Conservation (phyloP, 2,329 filamentous ascomycete species). For the Ilyonectria sp. region DNA sequence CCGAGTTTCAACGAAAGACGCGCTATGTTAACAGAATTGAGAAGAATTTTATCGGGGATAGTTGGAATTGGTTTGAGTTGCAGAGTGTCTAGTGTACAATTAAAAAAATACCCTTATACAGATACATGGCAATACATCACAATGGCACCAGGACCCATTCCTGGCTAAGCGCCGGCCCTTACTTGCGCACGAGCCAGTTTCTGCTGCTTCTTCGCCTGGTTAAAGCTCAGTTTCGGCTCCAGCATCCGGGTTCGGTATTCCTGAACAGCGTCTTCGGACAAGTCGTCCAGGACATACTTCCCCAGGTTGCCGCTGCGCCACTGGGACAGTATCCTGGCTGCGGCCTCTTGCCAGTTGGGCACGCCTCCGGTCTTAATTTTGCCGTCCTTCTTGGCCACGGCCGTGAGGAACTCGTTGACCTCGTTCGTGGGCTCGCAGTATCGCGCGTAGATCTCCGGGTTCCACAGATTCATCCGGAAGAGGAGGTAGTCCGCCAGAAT, state of each 20-base stretch:
- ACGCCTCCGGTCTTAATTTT: constrained; percentile 81
- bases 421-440: constrained; percentile 87
- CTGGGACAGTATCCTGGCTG: constrained; percentile 84
- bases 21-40: constrained; percentile 24
- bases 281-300: constrained; percentile 83
- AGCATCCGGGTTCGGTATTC: constrained; percentile 62
- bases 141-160: constrained; percentile 4
- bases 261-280: constrained; percentile 72
- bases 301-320: constrained; percentile 87
- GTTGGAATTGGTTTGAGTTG: constrained; percentile 26
- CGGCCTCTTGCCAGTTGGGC: constrained; percentile 80
- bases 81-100: constrained; percentile 40
- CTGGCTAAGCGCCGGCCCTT: constrained; percentile 44
- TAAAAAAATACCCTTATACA: constrained; percentile 35
- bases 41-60: constrained; percentile 9
- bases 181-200: constrained; percentile 71
- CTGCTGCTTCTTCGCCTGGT: constrained; percentile 77
- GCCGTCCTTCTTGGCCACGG: constrained; percentile 81
- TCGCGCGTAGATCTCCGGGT: constrained; percentile 72
- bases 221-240: constrained; percentile 72
- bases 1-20: constrained; percentile 28
- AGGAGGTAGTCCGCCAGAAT: constrained; percentile 92
- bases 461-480: constrained; percentile 81
- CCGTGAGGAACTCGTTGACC: constrained; percentile 78
- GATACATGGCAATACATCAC: constrained; percentile 28